A percentile compares a stretch with the other conserved stretches of the same genome.
These are phyloP conservation scores for Phytopythium oedochilum DNA, from an alignment of 352 stramenopile species.

Conservation along the genomic window DNA sequence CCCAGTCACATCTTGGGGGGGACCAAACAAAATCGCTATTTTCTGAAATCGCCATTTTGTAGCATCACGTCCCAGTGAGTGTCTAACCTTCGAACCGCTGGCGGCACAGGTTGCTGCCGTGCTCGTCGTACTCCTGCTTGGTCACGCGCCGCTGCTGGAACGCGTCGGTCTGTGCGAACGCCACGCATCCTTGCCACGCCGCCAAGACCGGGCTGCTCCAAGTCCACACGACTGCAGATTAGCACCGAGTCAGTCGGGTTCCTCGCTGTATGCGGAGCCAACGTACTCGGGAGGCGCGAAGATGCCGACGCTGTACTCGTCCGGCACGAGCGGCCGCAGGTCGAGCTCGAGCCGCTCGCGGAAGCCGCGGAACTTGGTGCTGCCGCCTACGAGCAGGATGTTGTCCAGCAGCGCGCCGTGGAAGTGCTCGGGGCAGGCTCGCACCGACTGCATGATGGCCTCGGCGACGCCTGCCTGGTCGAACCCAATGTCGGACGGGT, in stretches of 20 bases:
- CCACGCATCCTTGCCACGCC: slow-evolving; percentile 51
- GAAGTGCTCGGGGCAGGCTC: slow-evolving; percentile 66
- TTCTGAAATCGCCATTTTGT: background rate
- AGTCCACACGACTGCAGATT: slow-evolving; percentile 3
- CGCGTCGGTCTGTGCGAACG: slow-evolving; percentile 24
- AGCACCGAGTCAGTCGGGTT: slow-evolving; percentile 5
- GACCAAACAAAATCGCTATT: background rate
- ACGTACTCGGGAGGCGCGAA: slow-evolving; percentile 50
- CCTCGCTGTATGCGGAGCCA: too few relatives aligned
- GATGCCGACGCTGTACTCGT: slow-evolving; percentile 42
- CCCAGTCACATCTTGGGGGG: slow-evolving; percentile 9
- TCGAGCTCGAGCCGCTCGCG: slow-evolving; percentile 60
- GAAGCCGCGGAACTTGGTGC: slow-evolving; percentile 86
- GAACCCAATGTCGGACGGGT: slow-evolving; percentile 89
- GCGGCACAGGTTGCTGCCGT: slow-evolving; percentile 65
- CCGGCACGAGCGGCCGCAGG: slow-evolving; percentile 47
- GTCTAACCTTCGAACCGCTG: too few relatives aligned
- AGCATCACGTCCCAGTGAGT: too few relatives aligned
- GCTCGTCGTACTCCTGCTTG: slow-evolving; percentile 72
- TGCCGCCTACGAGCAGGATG: slow-evolving; percentile 85
- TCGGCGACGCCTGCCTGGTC: slow-evolving; percentile 82
- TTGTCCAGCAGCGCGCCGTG: slow-evolving; percentile 79
- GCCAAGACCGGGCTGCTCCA: slow-evolving; percentile 41
- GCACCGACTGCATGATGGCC: slow-evolving; percentile 81
- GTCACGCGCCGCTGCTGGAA: slow-evolving; percentile 37